phyloP scores from a whole-genome alignment of 495 filamentous ascomycete species.

The Trichodelitschia bisporula region DNA sequence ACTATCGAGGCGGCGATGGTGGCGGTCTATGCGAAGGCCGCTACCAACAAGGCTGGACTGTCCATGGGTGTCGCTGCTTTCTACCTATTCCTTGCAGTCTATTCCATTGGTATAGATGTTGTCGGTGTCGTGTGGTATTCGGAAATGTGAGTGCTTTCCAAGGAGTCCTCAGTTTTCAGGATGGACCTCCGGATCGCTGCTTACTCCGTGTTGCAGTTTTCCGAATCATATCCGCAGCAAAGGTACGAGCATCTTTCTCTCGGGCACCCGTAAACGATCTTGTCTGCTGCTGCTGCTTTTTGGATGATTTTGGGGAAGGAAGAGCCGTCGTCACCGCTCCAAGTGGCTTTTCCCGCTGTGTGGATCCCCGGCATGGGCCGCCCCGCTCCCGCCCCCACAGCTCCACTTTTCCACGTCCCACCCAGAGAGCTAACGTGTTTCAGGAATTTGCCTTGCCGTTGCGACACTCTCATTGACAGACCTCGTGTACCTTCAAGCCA shows the following conservation, averaged over 20 bases:
- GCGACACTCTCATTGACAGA: slow-evolving; percentile 5
- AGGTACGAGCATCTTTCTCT: too few relatives aligned
- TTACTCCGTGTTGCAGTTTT: too few relatives aligned
- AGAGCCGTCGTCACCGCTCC: too few relatives aligned
- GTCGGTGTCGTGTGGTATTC: slow-evolving; percentile 8
- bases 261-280: too few relatives aligned
- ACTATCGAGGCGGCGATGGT: slow-evolving; percentile 10
- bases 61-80: slow-evolving; percentile 7
- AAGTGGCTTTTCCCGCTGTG: too few relatives aligned
- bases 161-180: slow-evolving; percentile 1
- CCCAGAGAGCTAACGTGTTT: slow-evolving; percentile 2
- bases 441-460: not conserved
- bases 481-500: slow-evolving; percentile 6
- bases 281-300: too few relatives aligned
- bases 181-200: too few relatives aligned
- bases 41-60: slow-evolving; percentile 6
- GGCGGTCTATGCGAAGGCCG: slow-evolving; percentile 6
- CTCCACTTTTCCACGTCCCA: slow-evolving; percentile 3
- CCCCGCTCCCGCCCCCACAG: too few relatives aligned
- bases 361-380: too few relatives aligned
- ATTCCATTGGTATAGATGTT: slow-evolving; percentile 10
- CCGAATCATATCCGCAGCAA: too few relatives aligned
- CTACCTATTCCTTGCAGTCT: slow-evolving; percentile 6
- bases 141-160: not conserved
- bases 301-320: too few relatives aligned